Conservation (phyloP, 805 yeast genomes). For the Teunomyces panamensis region DNA sequence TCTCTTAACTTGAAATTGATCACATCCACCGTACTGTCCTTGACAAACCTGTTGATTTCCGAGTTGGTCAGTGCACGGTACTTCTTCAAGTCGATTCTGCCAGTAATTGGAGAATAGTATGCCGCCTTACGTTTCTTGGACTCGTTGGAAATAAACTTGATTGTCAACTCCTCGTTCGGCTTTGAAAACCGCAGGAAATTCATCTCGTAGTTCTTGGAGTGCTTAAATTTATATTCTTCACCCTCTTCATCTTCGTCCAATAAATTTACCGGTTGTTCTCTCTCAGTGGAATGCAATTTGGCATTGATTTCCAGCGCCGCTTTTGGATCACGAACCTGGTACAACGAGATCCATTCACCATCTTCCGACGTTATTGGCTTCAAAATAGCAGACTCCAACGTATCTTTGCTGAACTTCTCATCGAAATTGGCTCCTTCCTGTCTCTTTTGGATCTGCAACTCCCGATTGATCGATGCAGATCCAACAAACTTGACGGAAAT, state of each 20-base stretch:
- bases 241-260: conserved; percentile 40
- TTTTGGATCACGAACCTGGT: conserved; percentile 26
- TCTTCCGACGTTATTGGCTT: conserved; percentile 70
- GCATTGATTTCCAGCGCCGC: conserved; percentile 22
- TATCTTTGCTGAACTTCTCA: conserved; percentile 31
- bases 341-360: conserved; percentile 71
- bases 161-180: conserved; percentile 62
- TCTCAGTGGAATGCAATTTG: conserved; percentile 38
- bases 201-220: conserved; percentile 79
- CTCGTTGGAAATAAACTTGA: conserved; percentile 49
- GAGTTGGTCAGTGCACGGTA: conserved; percentile 66
- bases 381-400: conserved; percentile 60
- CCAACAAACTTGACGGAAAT: conserved; percentile 61
- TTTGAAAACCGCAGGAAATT: conserved; percentile 45
- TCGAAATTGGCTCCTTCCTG: conserved; percentile 26
- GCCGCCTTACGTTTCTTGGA: conserved; percentile 52
- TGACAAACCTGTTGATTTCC: conserved; percentile 53
- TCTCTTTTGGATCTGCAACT: conserved; percentile 26
- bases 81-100: conserved; percentile 78
- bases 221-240: conserved; percentile 53
- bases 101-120: conserved; percentile 72
- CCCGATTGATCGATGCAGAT: conserved; percentile 48
- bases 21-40: conserved; percentile 57
- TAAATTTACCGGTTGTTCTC: conserved; percentile 39
- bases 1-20: conserved; percentile 65